Evolutionary conservation across 495 filamentous ascomycete genomes (phyloP).

Genomic region (Talaromyces nanjingensis): DNA sequence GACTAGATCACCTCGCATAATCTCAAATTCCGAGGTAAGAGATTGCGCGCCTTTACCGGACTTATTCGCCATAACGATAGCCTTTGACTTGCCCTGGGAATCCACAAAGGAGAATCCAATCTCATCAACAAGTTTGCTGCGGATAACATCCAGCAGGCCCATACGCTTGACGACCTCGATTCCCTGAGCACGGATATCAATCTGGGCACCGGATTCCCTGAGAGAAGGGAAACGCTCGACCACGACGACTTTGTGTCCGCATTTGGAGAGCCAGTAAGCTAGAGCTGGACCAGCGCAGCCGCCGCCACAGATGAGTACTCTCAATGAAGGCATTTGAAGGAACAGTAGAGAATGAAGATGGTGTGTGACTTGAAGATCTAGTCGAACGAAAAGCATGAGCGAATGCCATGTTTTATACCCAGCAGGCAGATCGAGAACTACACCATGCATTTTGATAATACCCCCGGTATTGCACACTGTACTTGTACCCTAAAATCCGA

Average conservation of each 20-base stretch:
- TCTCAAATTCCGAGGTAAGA: constrained; percentile 39
- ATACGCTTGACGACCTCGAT: constrained; percentile 30
- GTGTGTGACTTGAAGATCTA: not conserved
- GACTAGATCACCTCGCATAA: constrained; percentile 38
- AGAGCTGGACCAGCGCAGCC: constrained; percentile 26
- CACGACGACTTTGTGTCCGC: constrained; percentile 28
- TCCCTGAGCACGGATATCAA: constrained; percentile 35
- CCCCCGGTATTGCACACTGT: no score
- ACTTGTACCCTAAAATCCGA: no score
- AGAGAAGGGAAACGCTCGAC: constrained; percentile 34
- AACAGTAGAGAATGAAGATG: not conserved
- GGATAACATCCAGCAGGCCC: constrained; percentile 30
- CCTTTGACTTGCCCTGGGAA: constrained; percentile 16
- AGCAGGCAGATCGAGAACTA: not conserved
- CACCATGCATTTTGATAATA: not conserved
- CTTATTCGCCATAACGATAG: constrained; percentile 24
- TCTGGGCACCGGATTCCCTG: constrained; percentile 26
- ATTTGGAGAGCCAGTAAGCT: constrained; percentile 30
- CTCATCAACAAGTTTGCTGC: constrained; percentile 25
- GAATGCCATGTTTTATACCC: not conserved
- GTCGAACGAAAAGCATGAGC: not conserved
- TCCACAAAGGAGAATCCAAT: constrained; percentile 29
- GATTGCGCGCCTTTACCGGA: constrained; percentile 24
- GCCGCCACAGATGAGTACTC: constrained; percentile 39
- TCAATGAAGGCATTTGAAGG: constrained; percentile 8